Conservation (phyloP, 345 rosid genomes). For the Aquilaria sinensis region DNA sequence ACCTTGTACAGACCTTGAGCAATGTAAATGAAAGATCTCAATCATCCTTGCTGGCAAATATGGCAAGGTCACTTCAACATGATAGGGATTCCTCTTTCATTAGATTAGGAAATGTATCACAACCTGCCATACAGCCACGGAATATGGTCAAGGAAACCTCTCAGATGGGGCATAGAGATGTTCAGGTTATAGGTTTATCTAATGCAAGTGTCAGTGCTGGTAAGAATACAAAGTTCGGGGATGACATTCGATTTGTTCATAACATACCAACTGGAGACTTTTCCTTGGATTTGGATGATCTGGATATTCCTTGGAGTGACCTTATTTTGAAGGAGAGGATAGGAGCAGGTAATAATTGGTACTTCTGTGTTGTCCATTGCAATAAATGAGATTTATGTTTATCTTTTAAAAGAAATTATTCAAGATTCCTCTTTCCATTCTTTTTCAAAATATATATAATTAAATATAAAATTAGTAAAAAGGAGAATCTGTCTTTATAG, state of each 20-base stretch:
- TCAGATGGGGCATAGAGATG: slow-evolving; percentile 32
- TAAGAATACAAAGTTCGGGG: slow-evolving; percentile 35
- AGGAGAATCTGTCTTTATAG: no score
- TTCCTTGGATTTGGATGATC: slow-evolving; percentile 74
- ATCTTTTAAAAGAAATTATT: no score
- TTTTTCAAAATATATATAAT: no score
- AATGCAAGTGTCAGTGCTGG: slow-evolving; percentile 26
- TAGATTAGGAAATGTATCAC: slow-evolving; percentile 25
- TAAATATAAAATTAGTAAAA: no score
- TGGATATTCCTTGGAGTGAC: slow-evolving; percentile 90
- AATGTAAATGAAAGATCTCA: slow-evolving; percentile 35
- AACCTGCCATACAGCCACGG: slow-evolving; percentile 36
- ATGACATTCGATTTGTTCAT: slow-evolving; percentile 31
- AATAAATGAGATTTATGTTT: no score
- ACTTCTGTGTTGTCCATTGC: background rate
- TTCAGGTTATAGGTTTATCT: slow-evolving; percentile 21
- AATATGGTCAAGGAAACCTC: slow-evolving; percentile 32
- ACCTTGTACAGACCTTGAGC: slow-evolving; percentile 34
- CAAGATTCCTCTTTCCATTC: no score
- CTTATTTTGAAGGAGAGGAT: slow-evolving; percentile 85
- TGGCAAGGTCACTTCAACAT: slow-evolving; percentile 27
- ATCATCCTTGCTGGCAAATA: slow-evolving; percentile 29
- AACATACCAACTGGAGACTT: slow-evolving; percentile 44
- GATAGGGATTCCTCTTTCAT: slow-evolving; percentile 32
- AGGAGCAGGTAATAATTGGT: slow-evolving; percentile 79